phyloP scores from a whole-genome alignment of 768 basidiomycete genomes.

The Suillus lakei region DNA sequence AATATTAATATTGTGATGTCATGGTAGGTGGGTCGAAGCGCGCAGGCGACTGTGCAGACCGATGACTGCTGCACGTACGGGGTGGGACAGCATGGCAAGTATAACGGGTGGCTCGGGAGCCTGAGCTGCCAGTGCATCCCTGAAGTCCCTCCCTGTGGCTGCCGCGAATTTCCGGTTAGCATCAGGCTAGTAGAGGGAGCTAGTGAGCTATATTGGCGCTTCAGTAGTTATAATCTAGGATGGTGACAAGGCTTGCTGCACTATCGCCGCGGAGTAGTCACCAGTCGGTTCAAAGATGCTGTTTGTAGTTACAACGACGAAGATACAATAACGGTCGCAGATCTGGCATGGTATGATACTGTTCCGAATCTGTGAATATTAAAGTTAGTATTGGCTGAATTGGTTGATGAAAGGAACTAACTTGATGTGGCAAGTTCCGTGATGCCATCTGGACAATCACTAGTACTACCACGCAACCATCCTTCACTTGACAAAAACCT shows the following conservation, averaged over 20 bases:
- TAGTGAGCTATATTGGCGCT: background rate
- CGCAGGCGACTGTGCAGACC: background rate
- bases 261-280: background rate
- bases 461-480: no score
- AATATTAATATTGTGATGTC: background rate
- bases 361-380: background rate
- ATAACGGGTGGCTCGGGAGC: background rate
- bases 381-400: background rate
- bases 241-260: background rate
- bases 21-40: background rate
- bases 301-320: background rate
- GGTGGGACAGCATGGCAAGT: background rate
- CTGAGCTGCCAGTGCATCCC: background rate
- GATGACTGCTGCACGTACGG: background rate
- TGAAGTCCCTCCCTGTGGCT: background rate
- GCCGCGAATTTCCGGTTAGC: background rate
- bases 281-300: constrained; percentile 1
- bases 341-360: background rate
- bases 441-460: background rate
- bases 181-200: background rate
- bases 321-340: background rate
- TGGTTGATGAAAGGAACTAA: background rate
- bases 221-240: background rate
- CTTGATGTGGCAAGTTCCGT: background rate
- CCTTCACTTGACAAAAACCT: background rate